Conservation (phyloP, 1,284 basidiomycete species). For the Meira nashicola region DNA sequence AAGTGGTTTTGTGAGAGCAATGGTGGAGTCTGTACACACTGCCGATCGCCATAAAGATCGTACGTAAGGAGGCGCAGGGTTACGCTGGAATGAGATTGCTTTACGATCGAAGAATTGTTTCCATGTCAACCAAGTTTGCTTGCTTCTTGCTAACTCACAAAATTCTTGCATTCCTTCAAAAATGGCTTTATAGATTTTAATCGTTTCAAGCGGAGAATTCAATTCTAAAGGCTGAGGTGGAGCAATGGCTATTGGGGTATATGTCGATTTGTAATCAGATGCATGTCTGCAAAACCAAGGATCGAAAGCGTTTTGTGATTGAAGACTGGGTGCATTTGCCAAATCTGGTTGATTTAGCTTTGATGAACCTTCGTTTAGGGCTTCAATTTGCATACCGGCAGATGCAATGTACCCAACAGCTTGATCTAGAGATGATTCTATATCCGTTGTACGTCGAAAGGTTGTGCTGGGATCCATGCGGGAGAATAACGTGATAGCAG, state of each 20-base stretch:
- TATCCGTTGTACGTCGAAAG: neutral
- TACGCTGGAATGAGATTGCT: conserved; percentile 19
- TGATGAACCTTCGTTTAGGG: neutral
- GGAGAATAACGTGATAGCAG: neutral
- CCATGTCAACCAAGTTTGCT: conserved; percentile 19
- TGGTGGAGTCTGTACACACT: neutral
- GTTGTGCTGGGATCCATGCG: neutral
- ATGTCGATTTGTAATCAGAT: conserved; percentile 55
- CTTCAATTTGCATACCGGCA: neutral
- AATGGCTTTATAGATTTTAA: conserved; percentile 59
- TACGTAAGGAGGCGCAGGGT: conserved; percentile 20
- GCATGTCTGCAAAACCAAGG: conserved; percentile 66
- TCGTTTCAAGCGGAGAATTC: conserved; percentile 59
- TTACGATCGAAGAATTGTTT: conserved; percentile 26
- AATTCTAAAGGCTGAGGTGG: conserved; percentile 65
- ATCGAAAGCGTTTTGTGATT: conserved; percentile 64
- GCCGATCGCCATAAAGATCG: conserved; percentile 19
- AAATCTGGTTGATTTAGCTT: neutral
- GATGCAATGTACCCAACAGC: neutral
- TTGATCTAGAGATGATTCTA: neutral
- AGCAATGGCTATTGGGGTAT: conserved; percentile 56
- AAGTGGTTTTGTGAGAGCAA: conserved; percentile 3
- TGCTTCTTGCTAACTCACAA: conserved; percentile 15
- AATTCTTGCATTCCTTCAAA: conserved; percentile 62
- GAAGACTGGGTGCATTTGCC: conserved; percentile 54